Evolutionary conservation across 371 early-diverging fungal species (phyloP), one percentile per base, ranked within the genome.

Genomic region (Furculomyces boomerangus): DNA sequence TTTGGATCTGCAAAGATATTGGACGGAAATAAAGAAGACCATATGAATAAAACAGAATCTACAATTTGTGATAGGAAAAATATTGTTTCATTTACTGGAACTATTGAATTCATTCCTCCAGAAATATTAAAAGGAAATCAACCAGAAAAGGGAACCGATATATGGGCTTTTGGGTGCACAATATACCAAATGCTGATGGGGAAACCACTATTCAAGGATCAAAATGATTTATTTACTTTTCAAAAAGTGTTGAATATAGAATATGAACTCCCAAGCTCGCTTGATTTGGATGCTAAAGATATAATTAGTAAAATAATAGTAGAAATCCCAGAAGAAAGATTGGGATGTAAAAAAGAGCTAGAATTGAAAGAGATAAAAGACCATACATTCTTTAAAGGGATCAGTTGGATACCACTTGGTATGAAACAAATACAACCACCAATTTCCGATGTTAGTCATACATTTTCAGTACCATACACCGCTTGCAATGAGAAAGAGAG

Each of bases 131-230:
- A 78, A 31, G 88, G 89, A 62, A 83, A 86, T 48, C 77, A 79
- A 0, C 88, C 57, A 5, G 70, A 58, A 55, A 41, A 56, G 30
- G 60, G 85, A 49, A 86, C 93, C 3, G 99, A 99, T 67, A 71
- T 90, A 26, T 99, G 99, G 99, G 92, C 99, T 13, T 65, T 99
- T 24, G 99, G 97, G 1, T 95, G 97, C 69, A 94, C 99, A 16
- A 76, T 95, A 2, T 98, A 83, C 70, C 98, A 98, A 69, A 69
- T 99, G 73, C 67, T 93, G 13, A 77, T 84, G 24, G 98, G 96
- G 3, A 71, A 74, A 45, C 93, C 96, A 14, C 99, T 99, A 0
- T 99, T 99, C 71, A 93, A 93, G 61, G 95, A 84, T 24, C 67
- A 76, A 2, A 96, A 92, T 51, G 93, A 98, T 57, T 93, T 90